Base-by-base conservation (phyloP, 1,284 basidiomycete species). In the Bondarzewia mesenterica region DNA sequence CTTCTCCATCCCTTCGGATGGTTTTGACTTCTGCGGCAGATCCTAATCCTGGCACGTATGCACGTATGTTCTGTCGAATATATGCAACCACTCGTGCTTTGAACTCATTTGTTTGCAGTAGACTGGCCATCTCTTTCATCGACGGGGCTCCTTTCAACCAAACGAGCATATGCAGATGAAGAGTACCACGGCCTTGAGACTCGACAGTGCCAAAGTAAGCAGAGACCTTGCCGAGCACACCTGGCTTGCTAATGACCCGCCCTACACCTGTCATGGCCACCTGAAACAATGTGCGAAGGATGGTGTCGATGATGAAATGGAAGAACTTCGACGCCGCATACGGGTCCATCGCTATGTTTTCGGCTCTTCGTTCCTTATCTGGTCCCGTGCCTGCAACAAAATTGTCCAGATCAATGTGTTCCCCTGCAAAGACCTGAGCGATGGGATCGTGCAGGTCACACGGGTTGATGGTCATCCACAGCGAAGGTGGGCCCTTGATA, bases 341-440 rank as follows among this genome's bases (percentile, higher is more conserved):
- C 15, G 69, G 67, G 55, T 75, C 67, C 0, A 23, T 7, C 0
- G 68, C 63, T 3, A 73, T 60, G 40, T 69, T 71, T 0, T 44
- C 3, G 1, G 61, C 60, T 0, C 63, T 55, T 39, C 61, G 10
- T 0, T 54, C 46, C 5, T 47, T 53, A 18, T 57, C 56, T 0
- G 66, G 70, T 0, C 65, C 69, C 5, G 48, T 16, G 3, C 53
- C 52, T 2, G 51, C 22, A 2, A 50, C 22, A 46, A 72, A 70
- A 0, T 48, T 7, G 46, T 73, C 65, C 21, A 73, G 29, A 40
- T 73, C 54, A 5, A 74, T 69, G 0, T 68, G 47, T 45, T 64
- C 61, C 0, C 72, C 69, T 0, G 62, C 58, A 16, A 74, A 61
- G 0, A 73, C 50, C 40, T 74, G 69, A 0, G 58, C 66, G 15